phyloP scores from a whole-genome alignment of 2,329 filamentous ascomycete species.

The Pezicula radicicola region DNA sequence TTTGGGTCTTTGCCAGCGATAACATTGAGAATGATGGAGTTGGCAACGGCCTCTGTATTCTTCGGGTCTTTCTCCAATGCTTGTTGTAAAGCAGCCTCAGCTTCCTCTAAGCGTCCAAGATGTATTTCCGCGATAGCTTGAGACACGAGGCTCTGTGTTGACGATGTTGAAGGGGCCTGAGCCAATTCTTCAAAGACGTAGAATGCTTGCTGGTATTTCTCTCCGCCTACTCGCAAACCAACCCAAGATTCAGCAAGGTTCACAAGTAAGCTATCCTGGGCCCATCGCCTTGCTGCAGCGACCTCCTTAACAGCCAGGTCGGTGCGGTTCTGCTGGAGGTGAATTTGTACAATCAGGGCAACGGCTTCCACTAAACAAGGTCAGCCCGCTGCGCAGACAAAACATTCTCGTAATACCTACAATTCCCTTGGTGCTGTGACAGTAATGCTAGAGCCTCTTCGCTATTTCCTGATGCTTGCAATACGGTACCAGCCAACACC shows the following conservation, averaged over 20 bases:
- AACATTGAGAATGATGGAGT: slow-evolving; percentile 75
- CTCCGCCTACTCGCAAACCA: slow-evolving; percentile 82
- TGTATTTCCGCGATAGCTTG: slow-evolving; percentile 92
- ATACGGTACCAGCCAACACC: slow-evolving; percentile 74
- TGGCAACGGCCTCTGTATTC: slow-evolving; percentile 75
- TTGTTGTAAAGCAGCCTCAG: slow-evolving; percentile 80
- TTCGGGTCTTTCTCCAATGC: slow-evolving; percentile 71
- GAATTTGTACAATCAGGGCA: slow-evolving; percentile 85
- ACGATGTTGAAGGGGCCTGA: slow-evolving; percentile 77
- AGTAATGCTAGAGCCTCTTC: slow-evolving; percentile 82
- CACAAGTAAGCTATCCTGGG: slow-evolving; percentile 88
- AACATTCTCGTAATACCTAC: slow-evolving; percentile 44
- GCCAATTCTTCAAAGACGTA: slow-evolving; percentile 98
- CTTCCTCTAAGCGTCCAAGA: slow-evolving; percentile 83
- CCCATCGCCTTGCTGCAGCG: slow-evolving; percentile 81
- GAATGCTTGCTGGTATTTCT: slow-evolving; percentile 94
- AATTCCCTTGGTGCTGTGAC: slow-evolving; percentile 79
- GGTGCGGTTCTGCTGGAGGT: slow-evolving; percentile 85
- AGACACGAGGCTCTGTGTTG: slow-evolving; percentile 72
- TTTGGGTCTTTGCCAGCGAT: slow-evolving; percentile 69
- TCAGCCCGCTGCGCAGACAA: slow-evolving; percentile 11
- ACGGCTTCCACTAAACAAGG: slow-evolving; percentile 64
- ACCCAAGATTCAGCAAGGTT: slow-evolving; percentile 97
- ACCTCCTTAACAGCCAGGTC: slow-evolving; percentile 92
- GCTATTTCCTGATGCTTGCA: slow-evolving; percentile 76